A percentile compares a stretch with the other conserved stretches of the same genome.
Conservation (phyloP, 305 asterid genomes). For the Coffea humblotiana region DNA sequence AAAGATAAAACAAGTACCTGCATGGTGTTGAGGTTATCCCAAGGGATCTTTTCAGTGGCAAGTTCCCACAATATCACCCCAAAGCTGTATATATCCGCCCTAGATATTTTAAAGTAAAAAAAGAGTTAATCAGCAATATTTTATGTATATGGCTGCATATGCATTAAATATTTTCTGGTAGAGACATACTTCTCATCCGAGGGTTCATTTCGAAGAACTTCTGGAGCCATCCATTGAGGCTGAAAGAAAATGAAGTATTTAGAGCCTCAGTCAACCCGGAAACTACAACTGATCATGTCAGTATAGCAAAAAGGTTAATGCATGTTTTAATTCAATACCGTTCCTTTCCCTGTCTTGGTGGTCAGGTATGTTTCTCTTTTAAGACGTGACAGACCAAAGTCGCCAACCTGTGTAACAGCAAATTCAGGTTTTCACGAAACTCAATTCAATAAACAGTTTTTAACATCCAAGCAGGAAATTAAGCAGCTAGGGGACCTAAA, state of each 20-base stretch:
- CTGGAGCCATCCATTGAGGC: constrained; percentile 99
- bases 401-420: constrained; percentile 69
- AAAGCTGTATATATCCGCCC: constrained; percentile 89
- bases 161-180: neutral
- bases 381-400: constrained; percentile 94
- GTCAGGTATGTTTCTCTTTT: constrained; percentile 82
- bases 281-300: constrained; percentile 15
- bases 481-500: constrained; percentile 16
- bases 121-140: neutral
- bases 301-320: constrained; percentile 12
- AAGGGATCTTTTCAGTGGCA: constrained; percentile 83
- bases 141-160: neutral
- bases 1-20: constrained; percentile 54
- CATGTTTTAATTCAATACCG: constrained; percentile 26
- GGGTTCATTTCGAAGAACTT: constrained; percentile 94
- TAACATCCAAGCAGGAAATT: constrained; percentile 6
- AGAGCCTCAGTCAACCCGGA: constrained; percentile 12
- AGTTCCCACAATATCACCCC: constrained; percentile 98
- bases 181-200: constrained; percentile 81
- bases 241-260: constrained; percentile 30
- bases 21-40: constrained; percentile 92
- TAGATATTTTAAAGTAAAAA: constrained; percentile 31
- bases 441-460: neutral
- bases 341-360: constrained; percentile 86
- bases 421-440: neutral